These are phyloP conservation scores for Aschersonia sp. DNA, from an alignment of 2,329 filamentous ascomycete species.

Conservation along the genomic window DNA sequence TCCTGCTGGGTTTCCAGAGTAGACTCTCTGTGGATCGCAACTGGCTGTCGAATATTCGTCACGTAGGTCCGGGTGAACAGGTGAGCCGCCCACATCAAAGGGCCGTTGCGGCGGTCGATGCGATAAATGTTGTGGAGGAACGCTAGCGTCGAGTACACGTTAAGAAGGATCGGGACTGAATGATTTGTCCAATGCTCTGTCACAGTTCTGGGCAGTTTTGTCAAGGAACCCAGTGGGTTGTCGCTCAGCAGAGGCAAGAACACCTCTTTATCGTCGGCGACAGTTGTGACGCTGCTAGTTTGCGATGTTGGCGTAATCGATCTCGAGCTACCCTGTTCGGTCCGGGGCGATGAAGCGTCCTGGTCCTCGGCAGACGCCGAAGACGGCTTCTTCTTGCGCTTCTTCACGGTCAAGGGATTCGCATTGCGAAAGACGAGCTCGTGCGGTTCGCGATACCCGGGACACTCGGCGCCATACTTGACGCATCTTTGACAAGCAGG, in stretches of 20 bases:
- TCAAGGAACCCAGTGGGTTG: constrained; percentile 3
- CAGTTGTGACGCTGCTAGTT: constrained; percentile 2
- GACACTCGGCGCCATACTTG: constrained; percentile 24
- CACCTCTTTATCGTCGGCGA: neutral
- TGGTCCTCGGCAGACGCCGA: neutral
- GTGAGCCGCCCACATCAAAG: constrained; percentile 23
- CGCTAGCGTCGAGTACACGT: constrained; percentile 19
- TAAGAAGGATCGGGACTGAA: constrained; percentile 23
- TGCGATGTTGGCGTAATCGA: constrained; percentile 1
- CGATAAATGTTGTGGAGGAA: constrained; percentile 18
- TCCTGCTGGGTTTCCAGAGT: constrained; percentile 14
- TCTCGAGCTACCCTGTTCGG: neutral
- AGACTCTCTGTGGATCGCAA: constrained; percentile 13
- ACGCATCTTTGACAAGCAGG: constrained; percentile 23
- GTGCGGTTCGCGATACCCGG: constrained; percentile 23
- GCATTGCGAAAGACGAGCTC: constrained; percentile 24
- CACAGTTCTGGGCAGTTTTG: constrained; percentile 10
- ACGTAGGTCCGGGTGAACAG: constrained; percentile 25
- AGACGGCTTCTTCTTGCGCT: constrained; percentile 14
- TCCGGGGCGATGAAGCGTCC: neutral
- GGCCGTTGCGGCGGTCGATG: constrained; percentile 13
- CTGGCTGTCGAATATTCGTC: constrained; percentile 19
- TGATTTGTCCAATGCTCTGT: constrained; percentile 22
- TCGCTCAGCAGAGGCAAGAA: neutral
- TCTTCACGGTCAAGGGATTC: constrained; percentile 13